Evolutionary conservation across 2,329 filamentous ascomycete genomes (phyloP), one percentile per base, ranked within the genome.

Genomic region (Paraphaeosphaeria minitans): DNA sequence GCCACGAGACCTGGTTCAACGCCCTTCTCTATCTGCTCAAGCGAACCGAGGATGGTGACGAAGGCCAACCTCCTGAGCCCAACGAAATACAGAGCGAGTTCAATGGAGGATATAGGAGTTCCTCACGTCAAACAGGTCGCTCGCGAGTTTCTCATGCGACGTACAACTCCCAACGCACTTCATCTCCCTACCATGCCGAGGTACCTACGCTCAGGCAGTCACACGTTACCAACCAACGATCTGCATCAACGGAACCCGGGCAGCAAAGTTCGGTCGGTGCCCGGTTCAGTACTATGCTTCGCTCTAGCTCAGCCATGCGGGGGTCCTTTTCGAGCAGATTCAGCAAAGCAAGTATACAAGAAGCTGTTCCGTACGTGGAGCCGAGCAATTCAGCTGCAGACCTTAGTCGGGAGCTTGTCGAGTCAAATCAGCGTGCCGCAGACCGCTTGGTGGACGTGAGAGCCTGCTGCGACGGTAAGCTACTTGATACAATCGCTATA

Each of bases 1-100:
- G 95, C 60, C 95, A 99, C 72, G 95, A 99, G 80, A 98, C 93
- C 0, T 99, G 95, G 95, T 97, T 95, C 83, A 98, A 98, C 72
- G 93, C 95, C 0, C 83, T 99, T 55, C 96, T 92, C 1, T 99
- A 99, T 75, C 85, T 99, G 14, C 84, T 98, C 37, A 84, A 97
- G 31, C 88, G 93, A 47, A 93, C 89, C 27, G 71, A 67, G 1
- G 67, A 83, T 16, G 80, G 81, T 49, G 70, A 75, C 55, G 77
- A 84, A 22, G 88, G 89, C 39, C 80, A 85, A 46, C 76, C 79
- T 41, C 53, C 64, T 13, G 84, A 91, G 62, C 88, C 80, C 4
- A 69, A 86, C 53, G 86, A 88, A 59, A 79, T 87, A 39, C 82
- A 84, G 41, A 65, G 65, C 22, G 95, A 97, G 73, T 97, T 97